Conservation (phyloP, 2,329 filamentous ascomycete species). For the Sphaerostilbella broomeana region DNA sequence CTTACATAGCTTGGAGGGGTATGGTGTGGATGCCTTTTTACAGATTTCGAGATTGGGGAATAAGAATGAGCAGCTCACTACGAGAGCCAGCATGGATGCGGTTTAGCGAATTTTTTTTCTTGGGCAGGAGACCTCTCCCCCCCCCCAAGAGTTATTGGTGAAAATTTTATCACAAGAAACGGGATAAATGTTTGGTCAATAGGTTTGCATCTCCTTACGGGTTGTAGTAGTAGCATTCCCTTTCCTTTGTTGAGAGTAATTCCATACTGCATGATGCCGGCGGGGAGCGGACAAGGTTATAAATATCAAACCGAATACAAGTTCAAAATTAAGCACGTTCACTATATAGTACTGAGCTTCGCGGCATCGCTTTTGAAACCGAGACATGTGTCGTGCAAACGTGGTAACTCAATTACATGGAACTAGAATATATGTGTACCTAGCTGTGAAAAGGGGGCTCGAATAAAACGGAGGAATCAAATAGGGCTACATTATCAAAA, state of each 20-base stretch:
- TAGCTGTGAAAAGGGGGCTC: conserved; percentile 29
- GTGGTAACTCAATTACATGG: conserved; percentile 41
- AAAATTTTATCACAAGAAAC: not conserved
- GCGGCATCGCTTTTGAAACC: not conserved
- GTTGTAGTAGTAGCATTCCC: no score
- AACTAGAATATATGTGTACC: conserved; percentile 32
- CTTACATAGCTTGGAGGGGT: conserved; percentile 87
- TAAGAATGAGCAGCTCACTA: conserved; percentile 90
- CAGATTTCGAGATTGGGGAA: conserved; percentile 96
- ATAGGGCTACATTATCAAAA: conserved; percentile 31
- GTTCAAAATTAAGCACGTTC: no score
- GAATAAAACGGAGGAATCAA: conserved; percentile 27
- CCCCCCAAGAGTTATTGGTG: no score
- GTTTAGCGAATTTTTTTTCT: conserved; percentile 39
- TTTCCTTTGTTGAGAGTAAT: no score
- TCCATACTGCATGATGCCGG: no score
- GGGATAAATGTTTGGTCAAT: no score
- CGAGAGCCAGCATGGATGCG: conserved; percentile 69
- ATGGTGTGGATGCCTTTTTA: conserved; percentile 90
- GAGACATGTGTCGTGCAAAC: conserved; percentile 20
- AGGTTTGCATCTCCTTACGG: no score
- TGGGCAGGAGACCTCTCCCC: not conserved
- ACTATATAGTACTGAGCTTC: no score
- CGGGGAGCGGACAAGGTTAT: no score
- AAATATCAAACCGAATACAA: no score